Evolutionary conservation across 805 yeast species (phyloP).

Genomic region (Hanseniaspora clermontiae): DNA sequence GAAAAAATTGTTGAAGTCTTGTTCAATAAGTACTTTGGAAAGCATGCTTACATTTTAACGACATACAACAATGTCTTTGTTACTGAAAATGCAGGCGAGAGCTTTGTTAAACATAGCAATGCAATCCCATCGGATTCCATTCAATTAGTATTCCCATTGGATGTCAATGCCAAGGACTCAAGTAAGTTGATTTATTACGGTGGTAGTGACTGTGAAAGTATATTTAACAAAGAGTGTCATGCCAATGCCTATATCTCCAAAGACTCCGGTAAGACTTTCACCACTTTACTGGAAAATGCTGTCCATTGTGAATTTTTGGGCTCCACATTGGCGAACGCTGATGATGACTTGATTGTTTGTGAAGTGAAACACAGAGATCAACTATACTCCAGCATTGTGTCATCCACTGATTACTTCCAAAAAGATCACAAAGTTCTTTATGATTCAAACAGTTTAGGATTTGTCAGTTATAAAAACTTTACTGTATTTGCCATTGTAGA

Average conservation of each 20-base stretch:
- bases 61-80: conserved; percentile 37
- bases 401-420: conserved; percentile 44
- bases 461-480: conserved; percentile 58
- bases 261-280: conserved; percentile 57
- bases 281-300: conserved; percentile 40
- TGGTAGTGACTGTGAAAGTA: conserved; percentile 42
- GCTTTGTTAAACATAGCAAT: conserved; percentile 29
- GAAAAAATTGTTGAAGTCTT: conserved; percentile 41
- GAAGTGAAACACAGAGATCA: conserved; percentile 33
- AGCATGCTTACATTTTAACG: conserved; percentile 33
- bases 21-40: conserved; percentile 39
- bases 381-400: conserved; percentile 27
- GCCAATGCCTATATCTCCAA: conserved; percentile 47
- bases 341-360: conserved; percentile 53
- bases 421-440: conserved; percentile 32
- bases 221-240: conserved; percentile 39
- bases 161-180: conserved; percentile 49
- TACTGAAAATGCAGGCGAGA: conserved; percentile 57
- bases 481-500: conserved; percentile 57
- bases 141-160: conserved; percentile 32
- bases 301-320: conserved; percentile 58
- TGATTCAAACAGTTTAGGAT: conserved; percentile 49
- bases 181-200: conserved; percentile 60
- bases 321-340: conserved; percentile 33
- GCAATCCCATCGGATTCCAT: conserved; percentile 41